Percentiles rank a stretch among this genome's conserved stretches.
These are phyloP conservation scores for Dactylonectria macrodidyma DNA, from an alignment of 2,329 filamentous ascomycete species.

Conservation along the genomic window DNA sequence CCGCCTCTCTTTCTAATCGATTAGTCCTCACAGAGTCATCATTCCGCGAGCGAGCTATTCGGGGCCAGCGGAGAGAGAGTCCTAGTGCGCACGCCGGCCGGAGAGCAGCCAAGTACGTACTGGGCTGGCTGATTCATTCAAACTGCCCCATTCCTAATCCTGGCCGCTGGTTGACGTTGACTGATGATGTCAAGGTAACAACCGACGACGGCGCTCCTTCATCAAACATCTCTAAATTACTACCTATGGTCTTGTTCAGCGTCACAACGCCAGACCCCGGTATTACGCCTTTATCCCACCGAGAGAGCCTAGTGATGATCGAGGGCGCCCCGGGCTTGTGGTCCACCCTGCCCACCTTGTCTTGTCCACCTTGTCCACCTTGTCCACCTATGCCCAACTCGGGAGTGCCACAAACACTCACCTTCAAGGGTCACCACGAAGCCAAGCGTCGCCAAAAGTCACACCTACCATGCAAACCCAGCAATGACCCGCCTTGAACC, in stretches of 20 bases:
- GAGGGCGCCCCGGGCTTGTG: constrained; percentile 30
- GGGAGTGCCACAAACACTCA: constrained; percentile 37
- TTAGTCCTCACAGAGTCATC: constrained; percentile 27
- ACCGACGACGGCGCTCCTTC: constrained; percentile 26
- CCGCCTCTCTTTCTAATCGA: constrained; percentile 4
- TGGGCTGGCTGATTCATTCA: constrained; percentile 20
- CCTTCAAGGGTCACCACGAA: constrained; percentile 24
- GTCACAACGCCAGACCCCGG: constrained; percentile 14
- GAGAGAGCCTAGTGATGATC: constrained; percentile 30
- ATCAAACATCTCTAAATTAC: constrained; percentile 41
- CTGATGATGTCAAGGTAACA: constrained; percentile 19
- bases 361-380: constrained; percentile 12
- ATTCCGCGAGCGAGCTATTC: constrained; percentile 15
- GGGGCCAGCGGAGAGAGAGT: neutral
- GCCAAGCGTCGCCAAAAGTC: constrained; percentile 8
- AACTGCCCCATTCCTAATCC: constrained; percentile 16
- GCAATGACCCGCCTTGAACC: constrained; percentile 26
- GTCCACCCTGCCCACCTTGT: constrained; percentile 1
- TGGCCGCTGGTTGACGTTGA: constrained; percentile 14
- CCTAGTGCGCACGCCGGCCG: neutral
- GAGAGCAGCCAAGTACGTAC: neutral
- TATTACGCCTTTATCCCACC: constrained; percentile 31
- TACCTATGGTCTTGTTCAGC: constrained; percentile 17
- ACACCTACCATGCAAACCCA: constrained; percentile 22
- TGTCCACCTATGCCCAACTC: constrained; percentile 2